Conservation (phyloP, 1,284 basidiomycete genomes). For the Jaminaea rosea region DNA sequence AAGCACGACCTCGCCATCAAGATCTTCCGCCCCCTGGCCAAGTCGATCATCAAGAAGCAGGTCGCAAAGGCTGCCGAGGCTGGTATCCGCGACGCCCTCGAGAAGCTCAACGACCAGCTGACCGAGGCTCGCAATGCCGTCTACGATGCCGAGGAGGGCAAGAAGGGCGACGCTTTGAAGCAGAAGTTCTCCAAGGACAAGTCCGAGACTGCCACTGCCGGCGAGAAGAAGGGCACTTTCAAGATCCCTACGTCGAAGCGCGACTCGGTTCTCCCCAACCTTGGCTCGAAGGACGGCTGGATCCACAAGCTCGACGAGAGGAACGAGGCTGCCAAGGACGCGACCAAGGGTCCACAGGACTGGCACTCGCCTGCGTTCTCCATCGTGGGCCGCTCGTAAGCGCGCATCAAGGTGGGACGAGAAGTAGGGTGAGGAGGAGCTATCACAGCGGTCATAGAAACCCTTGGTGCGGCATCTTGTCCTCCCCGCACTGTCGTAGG, state of each 20-base stretch:
- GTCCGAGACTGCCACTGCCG: constrained; percentile 37
- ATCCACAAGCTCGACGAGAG: constrained; percentile 59
- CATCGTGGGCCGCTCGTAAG: constrained; percentile 24
- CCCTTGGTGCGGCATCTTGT: too few species aligned
- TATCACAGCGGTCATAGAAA: too few species aligned
- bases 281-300: constrained; percentile 64
- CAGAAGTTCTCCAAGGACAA: constrained; percentile 53
- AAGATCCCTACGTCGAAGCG: constrained; percentile 39
- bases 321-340: constrained; percentile 51
- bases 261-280: constrained; percentile 48
- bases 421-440: too few species aligned
- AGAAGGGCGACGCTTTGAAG: constrained; percentile 58
- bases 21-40: constrained; percentile 53
- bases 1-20: constrained; percentile 90
- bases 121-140: constrained; percentile 56
- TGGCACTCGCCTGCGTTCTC: constrained; percentile 63
- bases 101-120: constrained; percentile 77
- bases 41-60: constrained; percentile 71
- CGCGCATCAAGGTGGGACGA: too few species aligned
- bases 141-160: constrained; percentile 31
- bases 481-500: too few species aligned
- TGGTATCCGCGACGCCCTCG: constrained; percentile 68
- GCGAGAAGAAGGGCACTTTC: constrained; percentile 35
- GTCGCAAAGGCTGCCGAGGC: constrained; percentile 72
- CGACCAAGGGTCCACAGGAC: too few species aligned